Evolutionary conservation across 768 basidiomycete species (phyloP).

Genomic region (Pleurotus tuoliensis): DNA sequence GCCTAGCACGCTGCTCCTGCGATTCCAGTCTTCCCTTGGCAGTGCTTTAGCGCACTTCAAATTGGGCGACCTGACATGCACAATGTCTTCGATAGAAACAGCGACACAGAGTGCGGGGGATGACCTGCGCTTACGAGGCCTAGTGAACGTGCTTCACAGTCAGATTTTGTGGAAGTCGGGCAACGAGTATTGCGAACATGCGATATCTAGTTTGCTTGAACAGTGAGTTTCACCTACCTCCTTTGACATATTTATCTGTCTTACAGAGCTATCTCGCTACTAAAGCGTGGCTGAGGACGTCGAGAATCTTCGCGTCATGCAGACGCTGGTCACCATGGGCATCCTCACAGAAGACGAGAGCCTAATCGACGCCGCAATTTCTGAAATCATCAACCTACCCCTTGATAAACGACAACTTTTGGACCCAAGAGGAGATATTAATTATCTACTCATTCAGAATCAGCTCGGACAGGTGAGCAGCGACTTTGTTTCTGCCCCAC

Average conservation of each 20-base stretch:
- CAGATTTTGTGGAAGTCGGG: constrained; percentile 83
- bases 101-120: constrained; percentile 56
- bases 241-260: neutral
- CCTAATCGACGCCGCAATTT: constrained; percentile 81
- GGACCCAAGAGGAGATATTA: constrained; percentile 68
- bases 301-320: constrained; percentile 78
- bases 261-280: neutral
- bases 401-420: constrained; percentile 58
- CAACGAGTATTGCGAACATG: constrained; percentile 70
- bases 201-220: constrained; percentile 76
- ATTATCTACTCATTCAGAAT: constrained; percentile 69
- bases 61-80: constrained; percentile 54
- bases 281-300: constrained; percentile 72
- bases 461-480: constrained; percentile 64
- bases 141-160: constrained; percentile 75
- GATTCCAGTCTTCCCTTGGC: constrained; percentile 65
- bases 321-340: constrained; percentile 85
- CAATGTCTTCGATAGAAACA: constrained; percentile 63
- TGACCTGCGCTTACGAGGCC: constrained; percentile 50
- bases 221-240: constrained; percentile 47
- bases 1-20: constrained; percentile 35
- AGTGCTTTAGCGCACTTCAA: constrained; percentile 71
- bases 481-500: neutral
- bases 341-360: constrained; percentile 74
- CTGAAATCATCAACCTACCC: constrained; percentile 72